phyloP scores from a whole-genome alignment of 192 early-diverging fungal species.

The Entophlyctis luteolus region DNA sequence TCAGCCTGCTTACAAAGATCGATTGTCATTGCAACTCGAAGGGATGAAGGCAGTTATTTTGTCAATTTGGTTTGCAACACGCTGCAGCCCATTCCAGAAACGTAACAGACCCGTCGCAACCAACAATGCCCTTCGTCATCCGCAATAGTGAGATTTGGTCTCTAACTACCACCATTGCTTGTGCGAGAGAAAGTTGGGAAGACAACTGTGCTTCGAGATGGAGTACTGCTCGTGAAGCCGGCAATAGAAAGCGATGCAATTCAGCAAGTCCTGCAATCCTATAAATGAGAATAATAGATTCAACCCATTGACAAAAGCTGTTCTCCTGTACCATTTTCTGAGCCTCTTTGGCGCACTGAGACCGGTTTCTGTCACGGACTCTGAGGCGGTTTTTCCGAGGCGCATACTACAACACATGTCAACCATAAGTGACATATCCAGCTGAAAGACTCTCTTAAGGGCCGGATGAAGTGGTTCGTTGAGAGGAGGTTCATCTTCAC shows the following conservation, averaged over 20 bases:
- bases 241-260: constrained; percentile 14
- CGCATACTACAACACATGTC: constrained; percentile 7
- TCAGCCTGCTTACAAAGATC: neutral
- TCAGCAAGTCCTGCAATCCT: constrained; percentile 25
- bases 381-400: constrained; percentile 16
- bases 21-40: neutral
- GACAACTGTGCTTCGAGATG: constrained; percentile 1
- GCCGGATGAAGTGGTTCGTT: constrained; percentile 17
- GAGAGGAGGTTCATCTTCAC: constrained; percentile 8
- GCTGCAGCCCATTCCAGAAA: constrained; percentile 11
- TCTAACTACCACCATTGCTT: constrained; percentile 30
- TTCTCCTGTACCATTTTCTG: constrained; percentile 6
- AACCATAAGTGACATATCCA: constrained; percentile 27
- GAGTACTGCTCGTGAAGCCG: constrained; percentile 17
- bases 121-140: constrained; percentile 13
- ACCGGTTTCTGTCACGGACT: neutral
- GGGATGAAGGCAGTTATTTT: no score
- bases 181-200: constrained; percentile 4
- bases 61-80: neutral
- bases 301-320: neutral
- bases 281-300: neutral
- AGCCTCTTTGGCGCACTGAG: neutral
- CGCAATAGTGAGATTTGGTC: constrained; percentile 18
- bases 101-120: neutral
- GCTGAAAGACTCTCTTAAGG: constrained; percentile 23